A percentile compares a stretch with the other conserved stretches of the same genome.
phyloP scores from a whole-genome alignment of 1,284 basidiomycete genomes.

The Cryptococcus jaspeensis region DNA sequence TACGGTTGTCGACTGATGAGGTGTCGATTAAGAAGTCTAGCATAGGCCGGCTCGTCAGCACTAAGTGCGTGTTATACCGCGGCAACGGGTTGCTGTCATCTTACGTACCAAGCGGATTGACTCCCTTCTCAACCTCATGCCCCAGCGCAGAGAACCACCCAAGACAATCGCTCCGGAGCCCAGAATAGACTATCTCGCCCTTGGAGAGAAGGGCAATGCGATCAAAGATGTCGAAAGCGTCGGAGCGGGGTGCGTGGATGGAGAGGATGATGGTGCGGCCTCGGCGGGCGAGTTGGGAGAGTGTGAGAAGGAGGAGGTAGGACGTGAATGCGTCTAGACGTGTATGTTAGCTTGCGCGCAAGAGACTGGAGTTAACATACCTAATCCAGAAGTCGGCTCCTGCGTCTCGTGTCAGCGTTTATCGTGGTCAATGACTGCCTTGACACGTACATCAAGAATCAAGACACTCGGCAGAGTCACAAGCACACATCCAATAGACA shows the following conservation, averaged over 20 bases:
- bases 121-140: constrained; percentile 37
- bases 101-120: constrained; percentile 50
- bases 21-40: constrained; percentile 58
- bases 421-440: not conserved
- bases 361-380: constrained; percentile 8
- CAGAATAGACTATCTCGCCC: constrained; percentile 56
- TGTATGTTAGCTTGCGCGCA: not conserved
- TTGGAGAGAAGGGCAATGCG: constrained; percentile 55
- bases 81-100: not conserved
- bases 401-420: not conserved
- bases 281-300: constrained; percentile 54
- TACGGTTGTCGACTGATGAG: constrained; percentile 54
- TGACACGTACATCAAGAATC: constrained; percentile 66
- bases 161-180: constrained; percentile 46
- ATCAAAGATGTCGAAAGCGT: constrained; percentile 57
- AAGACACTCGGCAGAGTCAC: constrained; percentile 76
- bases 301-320: constrained; percentile 55
- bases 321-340: constrained; percentile 57
- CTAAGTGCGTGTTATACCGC: not conserved
- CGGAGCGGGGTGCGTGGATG: constrained; percentile 58
- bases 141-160: constrained; percentile 53
- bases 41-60: not conserved
- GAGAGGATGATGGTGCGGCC: constrained; percentile 57
- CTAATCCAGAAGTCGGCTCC: constrained; percentile 47
- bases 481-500: constrained; percentile 79